Conservation (phyloP, 1,139 yeast genomes). For the Diutina rugosa region DNA sequence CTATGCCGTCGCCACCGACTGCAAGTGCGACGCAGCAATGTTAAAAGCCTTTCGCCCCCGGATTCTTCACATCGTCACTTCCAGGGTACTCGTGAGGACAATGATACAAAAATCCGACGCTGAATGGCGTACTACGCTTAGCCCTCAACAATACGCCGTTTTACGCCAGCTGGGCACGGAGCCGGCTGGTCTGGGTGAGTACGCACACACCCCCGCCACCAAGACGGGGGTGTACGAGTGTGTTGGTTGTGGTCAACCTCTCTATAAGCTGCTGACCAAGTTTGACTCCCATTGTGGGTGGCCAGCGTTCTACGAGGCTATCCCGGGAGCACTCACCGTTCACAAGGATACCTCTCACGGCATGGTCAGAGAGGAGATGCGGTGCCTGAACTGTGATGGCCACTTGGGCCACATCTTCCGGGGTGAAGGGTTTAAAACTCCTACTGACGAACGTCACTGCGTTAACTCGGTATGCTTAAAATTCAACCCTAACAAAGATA, state of each 20-base stretch:
- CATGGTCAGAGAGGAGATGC: slow-evolving; percentile 77
- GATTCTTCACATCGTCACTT: neutral
- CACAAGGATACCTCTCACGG: slow-evolving; percentile 54
- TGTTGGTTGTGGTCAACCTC: slow-evolving; percentile 73
- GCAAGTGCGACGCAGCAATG: neutral
- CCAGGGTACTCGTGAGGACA: neutral
- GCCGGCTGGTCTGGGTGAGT: slow-evolving; percentile 67
- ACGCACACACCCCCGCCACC: slow-evolving; percentile 32
- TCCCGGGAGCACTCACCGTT: slow-evolving; percentile 64
- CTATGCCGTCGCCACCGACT: neutral
- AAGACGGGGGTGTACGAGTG: slow-evolving; percentile 60
- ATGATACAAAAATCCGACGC: slow-evolving; percentile 29
- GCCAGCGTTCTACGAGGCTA: slow-evolving; percentile 91
- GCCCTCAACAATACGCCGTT: slow-evolving; percentile 70
- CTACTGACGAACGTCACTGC: slow-evolving; percentile 91
- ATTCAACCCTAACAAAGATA: slow-evolving; percentile 10
- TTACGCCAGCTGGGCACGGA: slow-evolving; percentile 78
- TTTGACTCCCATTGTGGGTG: slow-evolving; percentile 92
- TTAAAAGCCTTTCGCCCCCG: neutral
- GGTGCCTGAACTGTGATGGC: slow-evolving; percentile 81
- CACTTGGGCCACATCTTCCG: slow-evolving; percentile 90
- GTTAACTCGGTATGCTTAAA: slow-evolving; percentile 78
- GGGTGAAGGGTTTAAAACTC: slow-evolving; percentile 87
- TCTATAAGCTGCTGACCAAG: slow-evolving; percentile 69
- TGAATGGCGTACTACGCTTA: slow-evolving; percentile 73